Base-by-base conservation (phyloP, 495 filamentous ascomycete species). In the Podospora australis region DNA sequence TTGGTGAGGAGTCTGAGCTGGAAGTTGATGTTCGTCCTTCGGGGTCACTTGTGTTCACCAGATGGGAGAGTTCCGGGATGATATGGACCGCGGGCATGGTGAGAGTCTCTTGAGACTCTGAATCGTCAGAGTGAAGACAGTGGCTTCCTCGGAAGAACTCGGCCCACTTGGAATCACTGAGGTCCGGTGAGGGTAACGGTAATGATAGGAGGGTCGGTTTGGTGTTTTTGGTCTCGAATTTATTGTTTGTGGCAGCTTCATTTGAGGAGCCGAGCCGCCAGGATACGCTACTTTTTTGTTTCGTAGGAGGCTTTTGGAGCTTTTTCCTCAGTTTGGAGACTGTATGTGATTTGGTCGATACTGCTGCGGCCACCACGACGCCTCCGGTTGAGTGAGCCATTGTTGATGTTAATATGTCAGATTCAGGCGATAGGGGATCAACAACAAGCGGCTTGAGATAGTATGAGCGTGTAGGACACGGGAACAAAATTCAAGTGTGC, bases 41-140 rank as follows among this genome's bases (percentile, higher is more conserved):
- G 11, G 44, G 48, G 46, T 67, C 60, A 29, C 49, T 28, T 23
- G 53, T 14, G 23, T 16, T 36, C 5, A 55, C 52, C 23, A 70
- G 64, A 47, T 72, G 63, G 11, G 65, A 67, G 17, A 70, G 56
- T 44, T 71, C 69, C 21, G 68, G 71, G 19, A 69, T 54, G 22
- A 68, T 57, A 39, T 49, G 57, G 39, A 49, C 57, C 6, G 25
- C 17, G 9, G 23, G 19, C 11, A 46, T n/a, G n/a, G n/a, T n/a
- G n/a, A n/a, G 45, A 4, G 19, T 32, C 16, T 47, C 44, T 11
- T 9, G 38, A 7, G 48, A 41, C 24, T 29, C 35, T 5, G 30
- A 26, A 46, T 45, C 44, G 23, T 11, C 29, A n/a, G 44, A 16
- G 29, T 49, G 46, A 25, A 66, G 46, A 50, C 60, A 64, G 26